phyloP scores from a whole-genome alignment of 352 stramenopile species.

The Globisporangium parvum region DNA sequence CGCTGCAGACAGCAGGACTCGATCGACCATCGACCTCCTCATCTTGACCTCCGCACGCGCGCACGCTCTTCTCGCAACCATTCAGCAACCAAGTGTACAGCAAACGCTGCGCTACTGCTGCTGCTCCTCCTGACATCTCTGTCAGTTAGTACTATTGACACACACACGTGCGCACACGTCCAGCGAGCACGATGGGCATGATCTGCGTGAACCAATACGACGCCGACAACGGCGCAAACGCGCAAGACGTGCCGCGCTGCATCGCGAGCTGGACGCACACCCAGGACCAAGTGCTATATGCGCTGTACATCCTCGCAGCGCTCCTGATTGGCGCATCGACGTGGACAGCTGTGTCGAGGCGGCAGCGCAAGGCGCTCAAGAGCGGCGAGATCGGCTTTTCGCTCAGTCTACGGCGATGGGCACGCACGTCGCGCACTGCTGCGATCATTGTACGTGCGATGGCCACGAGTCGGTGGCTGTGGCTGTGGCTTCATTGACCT shows the following conservation, averaged over 20 bases:
- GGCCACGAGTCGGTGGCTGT: not conserved
- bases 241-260: conserved; percentile 38
- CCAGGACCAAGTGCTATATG: conserved; percentile 63
- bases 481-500: not conserved
- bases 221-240: conserved; percentile 1
- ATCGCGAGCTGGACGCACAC: conserved; percentile 71
- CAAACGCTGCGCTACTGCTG: no score
- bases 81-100: no score
- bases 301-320: conserved; percentile 31
- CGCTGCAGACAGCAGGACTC: no score
- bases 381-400: conserved; percentile 77
- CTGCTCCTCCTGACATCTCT: no score
- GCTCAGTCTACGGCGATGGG: conserved; percentile 65
- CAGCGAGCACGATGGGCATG: conserved; percentile 31
- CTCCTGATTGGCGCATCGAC: conserved; percentile 41
- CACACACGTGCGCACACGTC: not conserved
- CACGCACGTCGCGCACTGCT: conserved; percentile 60
- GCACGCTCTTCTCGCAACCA: no score
- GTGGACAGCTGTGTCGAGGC: conserved; percentile 54
- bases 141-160: no score
- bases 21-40: no score
- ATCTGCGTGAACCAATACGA: conserved; percentile 59
- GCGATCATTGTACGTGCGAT: conserved; percentile 52
- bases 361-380: conserved; percentile 43
- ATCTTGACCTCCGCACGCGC: no score